Evolutionary conservation across 208 protist genomes (phyloP).

Genomic region (Crithidia mellificae): DNA sequence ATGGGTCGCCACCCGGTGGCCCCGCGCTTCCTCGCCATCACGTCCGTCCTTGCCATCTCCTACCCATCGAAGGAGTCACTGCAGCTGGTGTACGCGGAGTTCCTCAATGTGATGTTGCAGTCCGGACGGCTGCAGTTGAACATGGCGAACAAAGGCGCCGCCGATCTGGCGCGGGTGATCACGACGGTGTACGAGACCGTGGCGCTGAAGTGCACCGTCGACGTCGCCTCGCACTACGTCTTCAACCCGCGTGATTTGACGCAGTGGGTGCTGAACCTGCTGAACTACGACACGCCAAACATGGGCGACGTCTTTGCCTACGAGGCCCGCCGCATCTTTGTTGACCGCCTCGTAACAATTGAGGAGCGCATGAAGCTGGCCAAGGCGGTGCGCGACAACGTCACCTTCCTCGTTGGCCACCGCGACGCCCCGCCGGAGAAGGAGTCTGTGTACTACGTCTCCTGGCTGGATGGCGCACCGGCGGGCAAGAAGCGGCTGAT

Average conservation of each 20-base stretch:
- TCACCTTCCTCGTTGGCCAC: conserved; percentile 78
- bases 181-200: conserved; percentile 94
- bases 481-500: conserved; percentile 62
- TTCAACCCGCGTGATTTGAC: conserved; percentile 98
- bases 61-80: conserved; percentile 95
- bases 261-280: conserved; percentile 91
- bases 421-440: conserved; percentile 69
- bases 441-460: conserved; percentile 77
- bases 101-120: conserved; percentile 92
- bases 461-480: conserved; percentile 54
- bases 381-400: conserved; percentile 80
- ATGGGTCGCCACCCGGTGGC: conserved; percentile 94
- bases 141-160: conserved; percentile 72
- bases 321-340: conserved; percentile 94
- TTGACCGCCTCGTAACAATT: conserved; percentile 91
- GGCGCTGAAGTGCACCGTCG: conserved; percentile 88
- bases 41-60: conserved; percentile 91
- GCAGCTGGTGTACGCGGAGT: conserved; percentile 93
- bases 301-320: conserved; percentile 91
- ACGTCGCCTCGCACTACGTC: conserved; percentile 96
- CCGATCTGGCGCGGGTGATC: conserved; percentile 93
- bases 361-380: conserved; percentile 77
- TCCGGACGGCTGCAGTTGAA: conserved; percentile 68
- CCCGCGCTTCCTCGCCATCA: conserved; percentile 95
- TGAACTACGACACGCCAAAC: conserved; percentile 90